A percentile compares a stretch with the other conserved stretches of the same genome.
Evolutionary conservation across 257 asterid genomes (phyloP).

Genomic region (Solanum dulcamara): DNA sequence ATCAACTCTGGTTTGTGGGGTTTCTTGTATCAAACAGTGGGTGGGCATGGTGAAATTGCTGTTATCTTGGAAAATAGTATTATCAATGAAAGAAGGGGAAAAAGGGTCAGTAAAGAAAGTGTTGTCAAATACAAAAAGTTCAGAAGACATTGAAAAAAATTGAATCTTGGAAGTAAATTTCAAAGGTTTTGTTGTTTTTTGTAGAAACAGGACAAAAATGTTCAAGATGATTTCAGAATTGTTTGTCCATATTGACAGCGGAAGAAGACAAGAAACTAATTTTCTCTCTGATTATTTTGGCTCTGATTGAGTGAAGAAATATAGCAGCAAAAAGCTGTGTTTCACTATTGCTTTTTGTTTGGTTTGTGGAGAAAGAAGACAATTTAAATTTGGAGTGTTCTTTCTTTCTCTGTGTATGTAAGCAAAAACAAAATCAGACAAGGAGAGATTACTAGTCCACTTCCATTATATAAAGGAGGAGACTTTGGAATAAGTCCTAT

Average conservation of each 20-base stretch:
- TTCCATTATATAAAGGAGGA: conserved; percentile 27
- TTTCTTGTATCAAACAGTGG: conserved; percentile 8
- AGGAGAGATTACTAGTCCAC: conserved; percentile 17
- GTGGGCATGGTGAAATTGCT: background rate
- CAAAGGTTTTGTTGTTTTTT: background rate
- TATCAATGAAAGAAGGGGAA: conserved; percentile 20
- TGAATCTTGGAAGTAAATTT: background rate
- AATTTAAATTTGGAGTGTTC: conserved; percentile 11
- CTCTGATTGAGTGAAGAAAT: background rate
- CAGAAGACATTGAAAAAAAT: conserved; percentile 50
- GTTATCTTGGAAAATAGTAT: conserved; percentile 4
- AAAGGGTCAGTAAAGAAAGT: conserved; percentile 45
- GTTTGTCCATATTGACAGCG: conserved; percentile 4
- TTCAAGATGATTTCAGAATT: conserved; percentile 10
- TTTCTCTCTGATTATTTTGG: background rate
- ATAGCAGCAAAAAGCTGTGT: background rate
- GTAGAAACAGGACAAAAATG: conserved; percentile 3
- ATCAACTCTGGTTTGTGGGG: conserved; percentile 1
- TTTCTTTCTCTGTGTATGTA: conserved; percentile 1
- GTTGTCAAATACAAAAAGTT: conserved; percentile 41
- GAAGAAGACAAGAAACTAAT: conserved; percentile 43
- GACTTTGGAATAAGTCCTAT: conserved; percentile 17
- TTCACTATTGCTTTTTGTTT: background rate
- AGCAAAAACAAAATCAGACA: conserved; percentile 15
- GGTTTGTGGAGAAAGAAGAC: conserved; percentile 5